Base-by-base conservation (phyloP, 345 rosid genomes). In the Eucalyptus decipiens region DNA sequence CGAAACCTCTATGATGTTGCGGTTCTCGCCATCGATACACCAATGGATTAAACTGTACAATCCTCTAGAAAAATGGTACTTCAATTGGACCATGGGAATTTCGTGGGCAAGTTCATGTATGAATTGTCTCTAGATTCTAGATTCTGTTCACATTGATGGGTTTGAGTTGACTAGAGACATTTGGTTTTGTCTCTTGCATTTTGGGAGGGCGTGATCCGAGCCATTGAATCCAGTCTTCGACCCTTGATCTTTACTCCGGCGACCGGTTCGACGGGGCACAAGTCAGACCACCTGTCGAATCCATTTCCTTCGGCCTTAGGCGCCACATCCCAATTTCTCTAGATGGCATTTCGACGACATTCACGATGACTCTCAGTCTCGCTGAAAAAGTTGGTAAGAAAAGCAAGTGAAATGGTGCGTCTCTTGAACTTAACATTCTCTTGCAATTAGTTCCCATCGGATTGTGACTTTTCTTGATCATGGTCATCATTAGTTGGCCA, bases 261-360 rank as follows among this genome's bases (percentile, higher is more conserved):
- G 14, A 72, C 5, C 0, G 15, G 11, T 37, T 37, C 14, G 14
- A 37, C 2, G 0, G 5, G 81, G 3, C 7, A 72, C 3, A 0
- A 2, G 28, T 76, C 2, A 11, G 0, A 76, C 83, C 47, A 23
- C 28, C 16, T 11, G 5, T 76, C 3, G 5, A 23, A 21, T 76
- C 17, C 3, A 11, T 76, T 76, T 8, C 16, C 47, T 21, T 69
- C 1, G 2, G 80, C 7, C 24, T 18, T 34, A 3, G 42, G 76
- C 4, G 4, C 9, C 6, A 6, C 16, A 3, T 6, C 83, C 12
- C 28, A 11, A 11, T 76, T 21, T 76, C 28, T 34, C 43, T 34
- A 34, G 80, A 69, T 5, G 13, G 80, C 5, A 6, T 37, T 18
- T 21, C 13, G 24, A 34, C 8, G 12, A 8, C 8, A 69, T 34